Base-by-base conservation (phyloP, 2,329 filamentous ascomycete species). In the Penicillium sp. region DNA sequence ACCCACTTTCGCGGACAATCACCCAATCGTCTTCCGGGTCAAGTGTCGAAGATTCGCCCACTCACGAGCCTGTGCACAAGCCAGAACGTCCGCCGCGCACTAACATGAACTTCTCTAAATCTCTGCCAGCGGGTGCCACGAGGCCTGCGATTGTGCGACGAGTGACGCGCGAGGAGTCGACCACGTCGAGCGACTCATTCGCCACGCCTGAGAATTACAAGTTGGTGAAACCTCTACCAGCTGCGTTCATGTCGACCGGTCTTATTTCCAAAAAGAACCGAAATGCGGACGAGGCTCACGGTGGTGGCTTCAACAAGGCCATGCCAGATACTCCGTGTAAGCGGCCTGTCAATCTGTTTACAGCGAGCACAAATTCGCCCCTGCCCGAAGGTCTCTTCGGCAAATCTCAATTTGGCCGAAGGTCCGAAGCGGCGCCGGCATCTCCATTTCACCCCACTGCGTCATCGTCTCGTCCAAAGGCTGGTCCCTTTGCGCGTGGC, bases 261-360 rank as follows among this genome's bases (percentile, higher is more conserved):
- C 75, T 98, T 27, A 85, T 98, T 46, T 96, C 93, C 9, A 98
- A 98, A 73, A 88, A 94, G 68, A 94, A 93, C 62, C 84, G 88
- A 48, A 84, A 88, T 65, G 80, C 84, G 0, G 88, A 96, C 57
- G 80, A 88, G 44, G 79, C 67, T 55, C 70, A 69, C 67, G 45
- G 68, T 73, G 34, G 40, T 4, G 74, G 73, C 25, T 72, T 72
- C 27, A 78, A 77, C 68, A 83, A 85, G 63, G 78, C 80, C 28
- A 90, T 95, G 76, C 91, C 93, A 1, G 93, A 97, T 64, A 98
- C 93, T 1, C 93, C 93, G 1, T 97, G 93, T 71, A 98, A 97
- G 74, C 90, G 93, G 64, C 84, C 86, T 45, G 75, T 78, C 4
- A 84, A 82, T 56, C 73, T 85, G 48, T 81, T 90, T 70, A 77